Conservation (phyloP, 1,139 yeast genomes). For the Yamadazyma atmosphaerica region DNA sequence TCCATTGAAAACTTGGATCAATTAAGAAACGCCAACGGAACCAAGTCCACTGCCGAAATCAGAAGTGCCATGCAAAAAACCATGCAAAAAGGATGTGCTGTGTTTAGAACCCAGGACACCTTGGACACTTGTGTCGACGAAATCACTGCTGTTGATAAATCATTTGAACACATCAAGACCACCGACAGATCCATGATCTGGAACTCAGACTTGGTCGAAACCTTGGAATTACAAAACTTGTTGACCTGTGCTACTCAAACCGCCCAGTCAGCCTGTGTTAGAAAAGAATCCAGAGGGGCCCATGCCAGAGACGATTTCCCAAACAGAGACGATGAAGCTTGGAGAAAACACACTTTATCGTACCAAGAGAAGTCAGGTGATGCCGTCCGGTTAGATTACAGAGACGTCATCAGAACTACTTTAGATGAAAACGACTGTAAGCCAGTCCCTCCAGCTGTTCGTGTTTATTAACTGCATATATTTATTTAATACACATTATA, state of each 20-base stretch:
- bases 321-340: slow-evolving; percentile 89
- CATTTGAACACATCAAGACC: slow-evolving; percentile 70
- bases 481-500: slow-evolving; percentile 1
- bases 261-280: slow-evolving; percentile 89
- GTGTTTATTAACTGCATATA: slow-evolving; percentile 63
- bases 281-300: slow-evolving; percentile 98
- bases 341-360: slow-evolving; percentile 98
- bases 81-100: slow-evolving; percentile 97
- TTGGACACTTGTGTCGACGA: slow-evolving; percentile 89
- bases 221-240: slow-evolving; percentile 94
- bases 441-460: slow-evolving; percentile 94
- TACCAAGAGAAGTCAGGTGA: slow-evolving; percentile 81
- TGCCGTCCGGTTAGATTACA: slow-evolving; percentile 74
- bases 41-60: slow-evolving; percentile 80
- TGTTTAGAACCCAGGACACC: slow-evolving; percentile 91
- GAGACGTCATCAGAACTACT: slow-evolving; percentile 80
- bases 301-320: slow-evolving; percentile 99
- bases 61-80: slow-evolving; percentile 92
- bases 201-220: slow-evolving; percentile 96
- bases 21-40: slow-evolving; percentile 82
- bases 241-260: slow-evolving; percentile 97
- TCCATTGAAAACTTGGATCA: slow-evolving; percentile 89
- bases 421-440: slow-evolving; percentile 92
- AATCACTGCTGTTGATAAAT: slow-evolving; percentile 72
- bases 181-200: slow-evolving; percentile 98